Evolutionary conservation across 2,329 filamentous ascomycete genomes (phyloP).

Genomic region (Colletotrichum musae): DNA sequence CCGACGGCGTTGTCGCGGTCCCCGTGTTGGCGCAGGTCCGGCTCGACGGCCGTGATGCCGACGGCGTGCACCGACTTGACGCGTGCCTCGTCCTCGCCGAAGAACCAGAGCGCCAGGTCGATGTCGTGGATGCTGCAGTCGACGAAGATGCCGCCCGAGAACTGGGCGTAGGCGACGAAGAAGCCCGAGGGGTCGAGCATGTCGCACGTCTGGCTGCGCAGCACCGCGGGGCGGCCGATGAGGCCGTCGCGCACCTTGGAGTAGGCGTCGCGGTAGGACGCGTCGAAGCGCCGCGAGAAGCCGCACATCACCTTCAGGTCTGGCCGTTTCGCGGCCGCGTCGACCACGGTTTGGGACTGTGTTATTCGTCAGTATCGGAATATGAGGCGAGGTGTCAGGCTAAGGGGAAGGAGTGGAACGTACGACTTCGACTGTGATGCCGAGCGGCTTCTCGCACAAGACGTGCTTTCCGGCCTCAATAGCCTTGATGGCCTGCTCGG

Average conservation of each 20-base stretch:
- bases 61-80: constrained; percentile 50
- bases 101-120: constrained; percentile 52
- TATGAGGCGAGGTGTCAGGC: too few relatives aligned
- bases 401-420: constrained; percentile 43
- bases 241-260: constrained; percentile 64
- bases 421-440: constrained; percentile 72
- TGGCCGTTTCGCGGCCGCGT: constrained; percentile 68
- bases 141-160: constrained; percentile 78
- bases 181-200: constrained; percentile 76
- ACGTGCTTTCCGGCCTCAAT: constrained; percentile 70
- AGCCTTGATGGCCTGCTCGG: constrained; percentile 69
- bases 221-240: constrained; percentile 72
- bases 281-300: constrained; percentile 68
- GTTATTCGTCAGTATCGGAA: background rate
- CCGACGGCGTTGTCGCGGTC: constrained; percentile 58
- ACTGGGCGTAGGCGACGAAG: constrained; percentile 77
- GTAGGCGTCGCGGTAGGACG: constrained; percentile 74
- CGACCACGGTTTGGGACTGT: constrained; percentile 72
- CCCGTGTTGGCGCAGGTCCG: constrained; percentile 50
- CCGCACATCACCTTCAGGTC: constrained; percentile 73
- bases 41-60: constrained; percentile 51
- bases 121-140: constrained; percentile 82
- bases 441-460: constrained; percentile 72
- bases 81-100: constrained; percentile 48
- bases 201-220: constrained; percentile 78